phyloP scores from a whole-genome alignment of 805 yeast genomes.

The Spathaspora gorwiae region DNA sequence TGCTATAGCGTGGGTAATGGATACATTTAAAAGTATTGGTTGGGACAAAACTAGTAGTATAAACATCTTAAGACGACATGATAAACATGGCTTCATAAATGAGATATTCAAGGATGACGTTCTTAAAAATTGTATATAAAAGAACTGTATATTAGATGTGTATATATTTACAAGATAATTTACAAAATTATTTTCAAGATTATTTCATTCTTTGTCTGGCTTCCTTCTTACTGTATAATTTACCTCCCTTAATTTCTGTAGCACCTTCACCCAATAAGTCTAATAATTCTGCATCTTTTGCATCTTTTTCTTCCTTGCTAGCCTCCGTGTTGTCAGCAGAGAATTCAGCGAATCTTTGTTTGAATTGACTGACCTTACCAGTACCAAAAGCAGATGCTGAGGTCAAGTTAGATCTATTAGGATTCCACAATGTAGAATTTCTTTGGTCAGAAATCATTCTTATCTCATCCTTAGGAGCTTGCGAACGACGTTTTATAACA shows the following conservation, averaged over 20 bases:
- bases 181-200: neutral
- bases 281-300: slow-evolving; percentile 44
- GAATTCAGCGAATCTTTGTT: slow-evolving; percentile 52
- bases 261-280: slow-evolving; percentile 58
- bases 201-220: slow-evolving; percentile 29
- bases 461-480: slow-evolving; percentile 81
- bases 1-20: slow-evolving; percentile 24
- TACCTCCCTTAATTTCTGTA: slow-evolving; percentile 51
- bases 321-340: slow-evolving; percentile 14
- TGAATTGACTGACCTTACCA: slow-evolving; percentile 74
- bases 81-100: neutral
- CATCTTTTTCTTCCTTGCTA: slow-evolving; percentile 6
- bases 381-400: slow-evolving; percentile 77
- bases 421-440: slow-evolving; percentile 85
- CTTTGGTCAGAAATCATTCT: slow-evolving; percentile 86
- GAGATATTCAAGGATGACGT: slow-evolving; percentile 1
- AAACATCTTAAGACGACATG: neutral
- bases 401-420: slow-evolving; percentile 70
- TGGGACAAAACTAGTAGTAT: slow-evolving; percentile 15
- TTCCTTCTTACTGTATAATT: slow-evolving; percentile 44
- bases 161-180: slow-evolving; percentile 4
- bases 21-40: slow-evolving; percentile 28
- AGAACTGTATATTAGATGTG: neutral
- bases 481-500: slow-evolving; percentile 76
- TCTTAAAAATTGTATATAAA: neutral